Evolutionary conservation across 257 asterid genomes (phyloP).

Genomic region (Hygrophila difformis): DNA sequence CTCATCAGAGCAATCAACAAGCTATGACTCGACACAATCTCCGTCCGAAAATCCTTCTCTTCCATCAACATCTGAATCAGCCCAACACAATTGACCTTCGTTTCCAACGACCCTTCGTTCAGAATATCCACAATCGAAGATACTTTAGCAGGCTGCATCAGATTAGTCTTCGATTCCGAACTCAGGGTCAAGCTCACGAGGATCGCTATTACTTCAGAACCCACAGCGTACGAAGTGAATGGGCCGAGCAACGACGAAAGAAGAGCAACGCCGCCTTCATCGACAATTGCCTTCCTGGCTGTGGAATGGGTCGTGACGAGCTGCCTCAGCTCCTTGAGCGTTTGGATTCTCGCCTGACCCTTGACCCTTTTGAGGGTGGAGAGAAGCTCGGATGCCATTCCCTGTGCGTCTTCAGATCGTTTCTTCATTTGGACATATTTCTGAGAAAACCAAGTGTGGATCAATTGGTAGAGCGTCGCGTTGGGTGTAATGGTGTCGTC

Average conservation of each 20-base stretch:
- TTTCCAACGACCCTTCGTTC: conserved; percentile 59
- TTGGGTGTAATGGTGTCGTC: conserved; percentile 57
- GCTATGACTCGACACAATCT: conserved; percentile 43
- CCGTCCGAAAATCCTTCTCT: conserved; percentile 40
- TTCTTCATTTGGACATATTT: conserved; percentile 62
- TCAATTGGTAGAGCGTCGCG: conserved; percentile 51
- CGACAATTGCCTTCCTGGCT: conserved; percentile 42
- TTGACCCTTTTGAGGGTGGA: conserved; percentile 41
- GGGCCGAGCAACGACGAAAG: conserved; percentile 64
- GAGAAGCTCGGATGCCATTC: conserved; percentile 49
- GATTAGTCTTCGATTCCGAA: conserved; percentile 34
- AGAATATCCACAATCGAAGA: conserved; percentile 50
- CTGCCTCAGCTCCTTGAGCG: conserved; percentile 48
- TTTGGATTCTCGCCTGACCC: conserved; percentile 53
- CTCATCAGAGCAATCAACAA: conserved; percentile 54
- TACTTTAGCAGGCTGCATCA: conserved; percentile 65
- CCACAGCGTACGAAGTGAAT: conserved; percentile 57
- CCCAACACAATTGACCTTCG: conserved; percentile 46
- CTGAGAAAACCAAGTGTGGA: conserved; percentile 54
- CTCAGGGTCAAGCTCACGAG: conserved; percentile 38
- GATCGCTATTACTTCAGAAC: conserved; percentile 49
- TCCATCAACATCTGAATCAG: conserved; percentile 45
- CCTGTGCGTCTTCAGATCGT: conserved; percentile 57
- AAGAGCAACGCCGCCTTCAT: conserved; percentile 43
- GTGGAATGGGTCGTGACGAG: conserved; percentile 42